Base-by-base conservation (phyloP, 305 asterid species). In the Plantago coronopus region DNA sequence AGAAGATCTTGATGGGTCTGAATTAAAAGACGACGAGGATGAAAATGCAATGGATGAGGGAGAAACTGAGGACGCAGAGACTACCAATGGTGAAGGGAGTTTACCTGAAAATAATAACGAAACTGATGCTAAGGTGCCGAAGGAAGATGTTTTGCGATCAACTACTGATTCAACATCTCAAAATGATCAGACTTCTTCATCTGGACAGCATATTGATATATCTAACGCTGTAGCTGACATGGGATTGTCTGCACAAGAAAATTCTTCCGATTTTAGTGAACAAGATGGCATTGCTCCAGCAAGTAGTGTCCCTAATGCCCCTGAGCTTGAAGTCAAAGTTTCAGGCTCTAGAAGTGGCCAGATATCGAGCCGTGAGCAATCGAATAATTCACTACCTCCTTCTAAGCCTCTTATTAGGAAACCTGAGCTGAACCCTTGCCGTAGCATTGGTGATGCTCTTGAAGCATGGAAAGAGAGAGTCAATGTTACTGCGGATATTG, bases 381-480 rank as follows among this genome's bases (percentile, higher is more conserved):
- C 76, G 31, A 71, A 61, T 47, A 29, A 77, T 49, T 76, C 80
- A 17, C 51, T 66, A 25, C 82, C 86, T 48, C 76, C 69, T 49
- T 57, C 68, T 15, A 84, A 85, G 67, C 65, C 88, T 27, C 79
- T 63, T 60, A 48, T 54, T 53, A 82, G 76, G 81, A 85, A 82
- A 70, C 49, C 67, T 54, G 79, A 81, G 72, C 90, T 94, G 3
- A 94, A 94, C 74, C 99, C 97, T 38, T 84, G 72, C 57, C 96
- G 97, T 50, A 89, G 79, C 69, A 72, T 94, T 40, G 99, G 99
- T 22, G 87, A 87, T 69, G 99, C 99, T n/a, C 82, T 94, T 50
- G 97, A 89, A 25, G 94, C 87, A 47, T 94, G 99, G 99, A 94
- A 94, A 84, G 95, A 94, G 78, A 79, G 93, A 66, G 87, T 85